phyloP scores from a whole-genome alignment of 768 basidiomycete genomes.

The Suillus decipiens region DNA sequence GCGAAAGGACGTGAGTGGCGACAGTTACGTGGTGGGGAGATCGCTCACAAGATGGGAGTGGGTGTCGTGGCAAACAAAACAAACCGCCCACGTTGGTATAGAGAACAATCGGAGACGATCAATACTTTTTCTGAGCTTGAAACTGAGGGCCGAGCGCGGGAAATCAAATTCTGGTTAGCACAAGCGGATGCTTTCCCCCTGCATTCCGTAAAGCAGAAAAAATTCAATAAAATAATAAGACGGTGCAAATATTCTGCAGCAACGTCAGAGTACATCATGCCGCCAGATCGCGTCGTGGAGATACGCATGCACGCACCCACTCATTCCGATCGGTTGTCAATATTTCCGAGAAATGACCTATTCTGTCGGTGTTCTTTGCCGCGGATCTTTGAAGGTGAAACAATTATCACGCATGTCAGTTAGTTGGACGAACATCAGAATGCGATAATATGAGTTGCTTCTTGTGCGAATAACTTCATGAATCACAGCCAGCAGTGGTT shows the following conservation, averaged over 20 bases:
- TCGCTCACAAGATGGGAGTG: neutral
- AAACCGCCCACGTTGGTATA: conserved; percentile 1
- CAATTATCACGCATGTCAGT: conserved; percentile 2
- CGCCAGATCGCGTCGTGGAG: neutral
- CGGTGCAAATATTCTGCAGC: neutral
- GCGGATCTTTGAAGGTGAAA: neutral
- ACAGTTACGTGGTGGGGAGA: neutral
- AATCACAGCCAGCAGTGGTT: conserved; percentile 2
- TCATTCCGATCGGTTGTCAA: neutral
- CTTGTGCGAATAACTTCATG: conserved; percentile 6
- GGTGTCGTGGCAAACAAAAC: neutral
- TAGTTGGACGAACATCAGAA: neutral
- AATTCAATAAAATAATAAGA: neutral
- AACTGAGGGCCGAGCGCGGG: conserved; percentile 6
- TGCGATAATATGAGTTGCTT: neutral
- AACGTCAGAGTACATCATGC: neutral
- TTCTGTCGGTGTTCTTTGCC: neutral
- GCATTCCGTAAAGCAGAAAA: no score
- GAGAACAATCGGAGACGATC: conserved; percentile 2
- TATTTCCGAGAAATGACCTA: neutral
- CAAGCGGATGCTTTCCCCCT: neutral
- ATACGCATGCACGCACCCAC: conserved; percentile 5
- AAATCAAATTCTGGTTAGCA: neutral
- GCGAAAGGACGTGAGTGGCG: neutral
- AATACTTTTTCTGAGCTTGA: conserved; percentile 7